Evolutionary conservation across 2,329 filamentous ascomycete genomes (phyloP).

Genomic region (Penicillium sp.): DNA sequence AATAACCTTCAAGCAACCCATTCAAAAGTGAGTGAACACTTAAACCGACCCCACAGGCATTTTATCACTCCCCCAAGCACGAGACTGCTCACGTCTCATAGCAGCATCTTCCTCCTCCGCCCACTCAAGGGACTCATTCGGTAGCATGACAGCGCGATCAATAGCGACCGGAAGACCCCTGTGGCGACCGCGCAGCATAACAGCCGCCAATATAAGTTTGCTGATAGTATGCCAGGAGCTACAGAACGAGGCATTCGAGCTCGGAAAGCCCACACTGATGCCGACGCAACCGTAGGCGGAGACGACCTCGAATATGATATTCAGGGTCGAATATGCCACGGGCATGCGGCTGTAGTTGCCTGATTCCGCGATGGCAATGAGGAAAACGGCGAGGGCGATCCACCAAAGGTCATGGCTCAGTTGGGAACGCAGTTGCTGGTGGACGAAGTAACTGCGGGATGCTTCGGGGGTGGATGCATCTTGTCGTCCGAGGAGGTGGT

Average conservation of each 20-base stretch:
- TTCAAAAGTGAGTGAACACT: too few species aligned
- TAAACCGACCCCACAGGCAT: slow-evolving; percentile 23
- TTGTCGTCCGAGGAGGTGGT: too few species aligned
- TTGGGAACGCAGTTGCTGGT: slow-evolving; percentile 53
- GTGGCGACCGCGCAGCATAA: slow-evolving; percentile 51
- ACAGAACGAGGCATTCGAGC: slow-evolving; percentile 47
- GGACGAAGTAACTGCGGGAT: slow-evolving; percentile 44
- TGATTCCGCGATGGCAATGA: slow-evolving; percentile 55
- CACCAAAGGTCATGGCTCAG: slow-evolving; percentile 61
- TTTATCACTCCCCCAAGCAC: slow-evolving; percentile 21
- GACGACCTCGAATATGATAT: slow-evolving; percentile 45
- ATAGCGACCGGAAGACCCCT: slow-evolving; percentile 49
- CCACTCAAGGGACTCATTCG: slow-evolving; percentile 34
- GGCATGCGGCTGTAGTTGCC: slow-evolving; percentile 47
- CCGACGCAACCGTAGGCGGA: slow-evolving; percentile 54
- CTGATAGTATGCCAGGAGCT: slow-evolving; percentile 48
- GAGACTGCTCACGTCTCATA: slow-evolving; percentile 23
- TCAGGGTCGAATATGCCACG: slow-evolving; percentile 50
- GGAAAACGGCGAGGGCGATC: slow-evolving; percentile 52
- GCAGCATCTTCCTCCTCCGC: slow-evolving; percentile 38
- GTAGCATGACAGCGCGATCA: slow-evolving; percentile 44
- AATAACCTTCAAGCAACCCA: too few species aligned
- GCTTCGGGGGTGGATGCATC: slow-evolving; percentile 24
- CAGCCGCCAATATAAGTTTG: slow-evolving; percentile 51
- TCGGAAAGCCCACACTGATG: slow-evolving; percentile 49